Conservation (phyloP, 331 rosid genomes). For the Pyrus hybrid region DNA sequence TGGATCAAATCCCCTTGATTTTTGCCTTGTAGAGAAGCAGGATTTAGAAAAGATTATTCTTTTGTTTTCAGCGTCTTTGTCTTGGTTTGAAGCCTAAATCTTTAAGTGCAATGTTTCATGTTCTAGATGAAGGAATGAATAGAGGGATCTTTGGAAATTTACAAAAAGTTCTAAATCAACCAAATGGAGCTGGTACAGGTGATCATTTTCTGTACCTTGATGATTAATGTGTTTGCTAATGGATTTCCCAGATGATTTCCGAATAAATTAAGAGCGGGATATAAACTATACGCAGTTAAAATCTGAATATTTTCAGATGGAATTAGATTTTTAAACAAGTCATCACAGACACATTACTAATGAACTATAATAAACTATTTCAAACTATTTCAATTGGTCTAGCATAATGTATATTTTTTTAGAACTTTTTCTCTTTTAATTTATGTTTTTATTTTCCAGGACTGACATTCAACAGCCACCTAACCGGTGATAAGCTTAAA, state of each 20-base stretch:
- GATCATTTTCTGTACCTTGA: conserved; percentile 9
- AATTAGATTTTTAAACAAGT: neutral
- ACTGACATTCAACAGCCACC: conserved; percentile 37
- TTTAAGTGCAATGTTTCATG: neutral
- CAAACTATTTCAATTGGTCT: neutral
- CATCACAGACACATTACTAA: neutral
- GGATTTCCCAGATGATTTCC: neutral
- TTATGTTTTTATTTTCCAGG: conserved; percentile 26
- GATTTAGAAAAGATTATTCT: neutral
- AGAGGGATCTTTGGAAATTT: conserved; percentile 40
- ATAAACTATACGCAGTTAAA: neutral
- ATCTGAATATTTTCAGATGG: neutral
- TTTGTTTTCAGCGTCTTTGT: neutral
- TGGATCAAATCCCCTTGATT: neutral
- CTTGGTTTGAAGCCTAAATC: neutral
- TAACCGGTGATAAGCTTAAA: conserved; percentile 18
- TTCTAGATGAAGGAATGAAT: conserved; percentile 30
- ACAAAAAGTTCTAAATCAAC: conserved; percentile 30
- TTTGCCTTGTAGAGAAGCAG: neutral
- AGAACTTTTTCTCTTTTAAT: neutral
- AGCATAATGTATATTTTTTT: neutral
- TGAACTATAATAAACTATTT: neutral
- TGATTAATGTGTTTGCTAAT: neutral
- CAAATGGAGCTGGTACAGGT: conserved; percentile 47
- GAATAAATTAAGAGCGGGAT: neutral